A percentile compares a stretch with the other conserved stretches of the same genome.
Conservation (phyloP, 2,329 filamentous ascomycete species). For the Penicillium thymicola region DNA sequence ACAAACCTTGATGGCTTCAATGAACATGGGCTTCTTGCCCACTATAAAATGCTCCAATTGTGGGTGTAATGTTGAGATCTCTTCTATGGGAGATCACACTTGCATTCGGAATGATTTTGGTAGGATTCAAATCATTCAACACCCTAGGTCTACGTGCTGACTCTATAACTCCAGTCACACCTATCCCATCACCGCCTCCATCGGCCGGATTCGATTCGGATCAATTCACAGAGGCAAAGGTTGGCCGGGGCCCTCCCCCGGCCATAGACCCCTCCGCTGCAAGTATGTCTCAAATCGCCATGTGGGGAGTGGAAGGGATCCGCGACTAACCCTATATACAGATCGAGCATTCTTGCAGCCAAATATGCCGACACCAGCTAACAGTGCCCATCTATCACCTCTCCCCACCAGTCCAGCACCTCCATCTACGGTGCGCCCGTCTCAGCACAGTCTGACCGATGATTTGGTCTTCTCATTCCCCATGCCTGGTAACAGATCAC, state of each 20-base stretch:
- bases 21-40: conserved; percentile 68
- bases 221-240: conserved; percentile 31
- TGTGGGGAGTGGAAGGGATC: background rate
- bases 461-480: conserved; percentile 55
- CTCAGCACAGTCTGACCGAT: conserved; percentile 33
- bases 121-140: conserved; percentile 23
- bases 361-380: conserved; percentile 62
- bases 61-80: conserved; percentile 73
- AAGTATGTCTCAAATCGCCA: conserved; percentile 46
- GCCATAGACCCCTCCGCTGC: conserved; percentile 57
- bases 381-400: conserved; percentile 62
- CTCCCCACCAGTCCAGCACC: conserved; percentile 52
- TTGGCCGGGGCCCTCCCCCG: conserved; percentile 49
- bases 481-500: conserved; percentile 35
- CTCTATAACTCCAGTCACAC: conserved; percentile 11
- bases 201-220: conserved; percentile 28
- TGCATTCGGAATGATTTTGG: conserved; percentile 53
- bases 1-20: conserved; percentile 32
- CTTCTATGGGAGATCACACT: conserved; percentile 79
- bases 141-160: background rate
- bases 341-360: conserved; percentile 47
- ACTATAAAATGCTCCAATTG: conserved; percentile 87
- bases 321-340: conserved; percentile 19
- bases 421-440: conserved; percentile 41
- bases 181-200: conserved; percentile 27